These are phyloP conservation scores for Plectosphaerella sp. DNA, from an alignment of 2,329 filamentous ascomycete genomes.

Conservation along the genomic window DNA sequence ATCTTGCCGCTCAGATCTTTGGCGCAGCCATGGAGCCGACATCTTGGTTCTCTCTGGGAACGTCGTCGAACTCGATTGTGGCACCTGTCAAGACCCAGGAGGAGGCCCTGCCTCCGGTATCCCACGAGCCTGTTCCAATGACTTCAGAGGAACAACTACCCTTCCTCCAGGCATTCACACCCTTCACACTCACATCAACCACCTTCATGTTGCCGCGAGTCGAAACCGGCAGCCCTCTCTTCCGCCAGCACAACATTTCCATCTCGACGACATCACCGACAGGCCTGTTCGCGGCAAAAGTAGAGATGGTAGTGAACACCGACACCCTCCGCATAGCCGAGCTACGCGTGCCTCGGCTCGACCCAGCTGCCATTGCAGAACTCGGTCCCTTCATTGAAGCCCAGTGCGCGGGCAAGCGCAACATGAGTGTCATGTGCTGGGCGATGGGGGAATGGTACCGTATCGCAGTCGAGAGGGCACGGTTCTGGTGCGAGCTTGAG, in stretches of 20 bases:
- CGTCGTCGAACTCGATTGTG: slow-evolving; percentile 14
- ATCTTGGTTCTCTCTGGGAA: slow-evolving; percentile 35
- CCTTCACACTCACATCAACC: slow-evolving; percentile 56
- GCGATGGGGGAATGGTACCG: slow-evolving; percentile 66
- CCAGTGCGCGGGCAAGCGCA: slow-evolving; percentile 36
- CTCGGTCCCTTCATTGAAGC: slow-evolving; percentile 48
- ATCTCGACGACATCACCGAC: slow-evolving; percentile 39
- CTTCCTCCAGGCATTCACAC: slow-evolving; percentile 67
- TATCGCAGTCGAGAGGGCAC: slow-evolving; percentile 53
- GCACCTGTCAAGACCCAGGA: slow-evolving; percentile 16
- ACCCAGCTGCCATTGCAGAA: slow-evolving; percentile 54
- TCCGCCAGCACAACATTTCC: slow-evolving; percentile 54
- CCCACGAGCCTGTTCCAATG: slow-evolving; percentile 62
- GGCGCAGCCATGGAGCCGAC: slow-evolving; percentile 46
- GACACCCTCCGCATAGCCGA: slow-evolving; percentile 43
- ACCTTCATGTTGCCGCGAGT: slow-evolving; percentile 38
- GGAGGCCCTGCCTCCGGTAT: slow-evolving; percentile 39
- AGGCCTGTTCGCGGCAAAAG: slow-evolving; percentile 51
- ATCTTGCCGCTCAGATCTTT: slow-evolving; percentile 36
- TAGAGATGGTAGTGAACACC: slow-evolving; percentile 57
- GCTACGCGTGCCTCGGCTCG: slow-evolving; percentile 50
- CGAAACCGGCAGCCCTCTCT: slow-evolving; percentile 22
- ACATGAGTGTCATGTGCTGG: slow-evolving; percentile 59
- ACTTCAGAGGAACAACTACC: slow-evolving; percentile 60
- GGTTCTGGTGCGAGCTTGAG: slow-evolving; percentile 57